Evolutionary conservation across 257 asterid genomes (phyloP).

Genomic region (Coffea canephora): DNA sequence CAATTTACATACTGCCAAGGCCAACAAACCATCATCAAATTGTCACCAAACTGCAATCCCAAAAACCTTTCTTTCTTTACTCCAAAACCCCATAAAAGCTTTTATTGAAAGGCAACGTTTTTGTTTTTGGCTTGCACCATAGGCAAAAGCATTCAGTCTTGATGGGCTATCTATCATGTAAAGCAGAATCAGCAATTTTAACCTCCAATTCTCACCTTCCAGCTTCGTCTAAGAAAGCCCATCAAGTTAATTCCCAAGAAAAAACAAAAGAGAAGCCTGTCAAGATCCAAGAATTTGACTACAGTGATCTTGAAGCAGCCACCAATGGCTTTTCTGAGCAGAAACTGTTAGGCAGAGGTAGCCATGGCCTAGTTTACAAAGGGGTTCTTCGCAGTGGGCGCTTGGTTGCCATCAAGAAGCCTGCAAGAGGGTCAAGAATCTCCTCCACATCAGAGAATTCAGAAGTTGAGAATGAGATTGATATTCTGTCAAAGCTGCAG

Average conservation of each 20-base stretch:
- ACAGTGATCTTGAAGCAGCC: slow-evolving; percentile 75
- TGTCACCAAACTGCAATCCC: slow-evolving; percentile 7
- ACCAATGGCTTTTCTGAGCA: slow-evolving; percentile 68
- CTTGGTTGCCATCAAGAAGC: slow-evolving; percentile 68
- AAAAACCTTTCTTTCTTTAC: background rate
- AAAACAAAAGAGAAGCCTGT: slow-evolving; percentile 35
- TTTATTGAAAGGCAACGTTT: background rate
- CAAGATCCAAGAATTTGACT: slow-evolving; percentile 64
- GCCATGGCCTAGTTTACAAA: slow-evolving; percentile 82
- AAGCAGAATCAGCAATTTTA: slow-evolving; percentile 64
- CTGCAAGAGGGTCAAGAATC: slow-evolving; percentile 45
- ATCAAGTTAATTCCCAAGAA: slow-evolving; percentile 16
- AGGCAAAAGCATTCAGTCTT: slow-evolving; percentile 14
- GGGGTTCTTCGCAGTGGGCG: slow-evolving; percentile 71
- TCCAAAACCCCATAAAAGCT: background rate
- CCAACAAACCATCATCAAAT: slow-evolving; percentile 10
- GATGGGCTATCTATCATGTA: slow-evolving; percentile 90
- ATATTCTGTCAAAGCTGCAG: slow-evolving; percentile 57
- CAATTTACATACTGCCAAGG: background rate
- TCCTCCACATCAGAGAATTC: slow-evolving; percentile 39
- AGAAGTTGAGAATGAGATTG: slow-evolving; percentile 76
- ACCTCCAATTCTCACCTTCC: slow-evolving; percentile 39
- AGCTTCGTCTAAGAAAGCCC: slow-evolving; percentile 34
- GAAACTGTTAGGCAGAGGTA: slow-evolving; percentile 71
- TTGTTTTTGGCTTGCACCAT: background rate